Evolutionary conservation across 306 rosid genomes (phyloP).

Genomic region (Luffa aegyptiaca): DNA sequence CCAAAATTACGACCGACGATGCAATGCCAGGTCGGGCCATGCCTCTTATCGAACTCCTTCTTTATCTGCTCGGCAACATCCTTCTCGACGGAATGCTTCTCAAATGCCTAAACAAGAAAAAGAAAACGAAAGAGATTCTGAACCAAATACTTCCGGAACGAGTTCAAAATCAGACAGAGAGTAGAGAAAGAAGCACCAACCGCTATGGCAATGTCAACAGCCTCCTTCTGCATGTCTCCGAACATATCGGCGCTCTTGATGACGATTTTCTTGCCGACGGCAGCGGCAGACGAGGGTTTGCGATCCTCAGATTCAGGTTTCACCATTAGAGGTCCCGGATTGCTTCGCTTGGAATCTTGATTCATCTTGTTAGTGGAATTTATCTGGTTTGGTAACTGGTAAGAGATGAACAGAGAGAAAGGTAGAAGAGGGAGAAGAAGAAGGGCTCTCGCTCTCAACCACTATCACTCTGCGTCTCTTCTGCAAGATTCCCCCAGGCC

Average conservation of each 20-base stretch:
- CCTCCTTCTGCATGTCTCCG: constrained; percentile 80
- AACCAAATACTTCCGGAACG: not conserved
- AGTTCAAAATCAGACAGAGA: not conserved
- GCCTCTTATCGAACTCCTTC: constrained; percentile 82
- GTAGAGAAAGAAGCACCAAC: constrained; percentile 23
- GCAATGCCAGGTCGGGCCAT: constrained; percentile 98
- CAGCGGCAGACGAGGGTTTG: constrained; percentile 38
- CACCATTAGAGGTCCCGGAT: constrained; percentile 29
- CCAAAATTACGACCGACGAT: constrained; percentile 97
- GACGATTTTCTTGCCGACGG: constrained; percentile 52
- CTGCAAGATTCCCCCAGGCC: not conserved
- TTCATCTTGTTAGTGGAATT: constrained; percentile 29
- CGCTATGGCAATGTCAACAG: constrained; percentile 76
- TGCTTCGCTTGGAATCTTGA: constrained; percentile 50
- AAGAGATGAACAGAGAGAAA: not conserved
- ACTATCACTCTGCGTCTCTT: constrained; percentile 4
- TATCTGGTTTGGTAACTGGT: not conserved
- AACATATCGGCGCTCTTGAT: constrained; percentile 93
- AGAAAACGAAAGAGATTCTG: not conserved
- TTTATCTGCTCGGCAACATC: constrained; percentile 87
- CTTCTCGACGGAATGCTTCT: constrained; percentile 76
- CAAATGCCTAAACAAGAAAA: constrained; percentile 58
- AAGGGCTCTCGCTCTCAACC: not conserved
- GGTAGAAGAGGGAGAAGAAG: not conserved
- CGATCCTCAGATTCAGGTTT: constrained; percentile 57